Base-by-base conservation (phyloP, 345 rosid species). In the Chamaenerion angustifolium region DNA sequence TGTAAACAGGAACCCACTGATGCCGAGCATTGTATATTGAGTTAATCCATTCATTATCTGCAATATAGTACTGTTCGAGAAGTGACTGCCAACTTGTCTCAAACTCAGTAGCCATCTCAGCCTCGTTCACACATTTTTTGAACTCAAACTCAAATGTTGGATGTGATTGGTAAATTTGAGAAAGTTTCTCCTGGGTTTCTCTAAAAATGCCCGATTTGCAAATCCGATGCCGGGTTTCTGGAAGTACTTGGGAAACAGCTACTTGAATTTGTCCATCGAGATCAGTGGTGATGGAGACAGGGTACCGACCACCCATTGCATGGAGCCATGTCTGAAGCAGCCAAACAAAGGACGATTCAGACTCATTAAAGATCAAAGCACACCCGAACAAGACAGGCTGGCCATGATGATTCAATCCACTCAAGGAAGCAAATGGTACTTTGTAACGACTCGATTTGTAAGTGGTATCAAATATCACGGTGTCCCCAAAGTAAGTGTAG, bases 341-440 rank as follows among this genome's bases (percentile, higher is more conserved):
- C 90, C 95, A 85, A 12, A 61, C 43, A 54, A 81, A 75, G 5
- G 82, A 79, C 52, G 85, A 68, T 56, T 79, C 81, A 0, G 87
- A 75, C 46, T 85, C 87, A 54, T 73, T 76, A 43, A 75, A 51
- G 42, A 85, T 51, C 48, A 85, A 54, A 11, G 83, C 95, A 57
- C 79, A 77, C 3, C 95, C 95, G 43, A 85, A 76, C 64, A 85
- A 69, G 48, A 79, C 72, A 4, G 95, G 90, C 46, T 77, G 87
- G 8, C 80, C 81, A 23, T 85, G 95, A 64, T 85, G 87, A 61
- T 85, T 85, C 44, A 79, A 17, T 40, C 95, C 95, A 0, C 80
- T 70, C 49, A 85, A 79, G 1, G 95, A 77, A 21, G 78, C 90
- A 60, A 85, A 76, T 0, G 95, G 95, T 12, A 79, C 69, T 56